Evolutionary conservation across 495 filamentous ascomycete genomes (phyloP).

Genomic region (Trichoderma reesei): DNA sequence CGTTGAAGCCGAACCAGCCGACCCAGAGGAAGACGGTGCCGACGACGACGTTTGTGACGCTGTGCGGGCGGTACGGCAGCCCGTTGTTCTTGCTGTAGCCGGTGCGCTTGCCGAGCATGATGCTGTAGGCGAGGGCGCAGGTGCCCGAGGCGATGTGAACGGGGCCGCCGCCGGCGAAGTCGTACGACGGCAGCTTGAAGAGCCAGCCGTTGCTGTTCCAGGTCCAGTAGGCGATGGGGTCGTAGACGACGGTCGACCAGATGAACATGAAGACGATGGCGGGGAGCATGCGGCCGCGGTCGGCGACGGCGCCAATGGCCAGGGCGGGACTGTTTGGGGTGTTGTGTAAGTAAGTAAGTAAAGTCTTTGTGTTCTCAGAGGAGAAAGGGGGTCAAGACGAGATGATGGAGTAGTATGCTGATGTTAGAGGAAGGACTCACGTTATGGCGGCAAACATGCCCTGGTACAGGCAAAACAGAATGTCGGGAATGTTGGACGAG

Average conservation of each 20-base stretch:
- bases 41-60: slow-evolving; percentile 86
- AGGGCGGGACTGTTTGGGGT: slow-evolving; percentile 58
- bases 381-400: no score
- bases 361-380: no score
- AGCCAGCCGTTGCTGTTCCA: slow-evolving; percentile 81
- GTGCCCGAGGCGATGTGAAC: slow-evolving; percentile 81
- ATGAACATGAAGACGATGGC: slow-evolving; percentile 81
- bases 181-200: slow-evolving; percentile 60
- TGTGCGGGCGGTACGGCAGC: slow-evolving; percentile 81
- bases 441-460: slow-evolving; percentile 75
- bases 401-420: no score
- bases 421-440: slow-evolving; percentile 39
- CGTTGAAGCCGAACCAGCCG: slow-evolving; percentile 96
- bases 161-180: slow-evolving; percentile 81
- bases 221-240: slow-evolving; percentile 83
- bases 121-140: slow-evolving; percentile 68
- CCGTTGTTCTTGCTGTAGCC: slow-evolving; percentile 63
- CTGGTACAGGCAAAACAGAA: slow-evolving; percentile 79
- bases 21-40: slow-evolving; percentile 95
- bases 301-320: slow-evolving; percentile 68
- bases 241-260: slow-evolving; percentile 80
- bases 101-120: slow-evolving; percentile 75
- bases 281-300: slow-evolving; percentile 73
- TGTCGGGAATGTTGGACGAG: slow-evolving; percentile 65
- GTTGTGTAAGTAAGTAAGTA: no score